These are phyloP conservation scores for Microsporum canis DNA, from an alignment of 2,329 filamentous ascomycete species.

Conservation along the genomic window DNA sequence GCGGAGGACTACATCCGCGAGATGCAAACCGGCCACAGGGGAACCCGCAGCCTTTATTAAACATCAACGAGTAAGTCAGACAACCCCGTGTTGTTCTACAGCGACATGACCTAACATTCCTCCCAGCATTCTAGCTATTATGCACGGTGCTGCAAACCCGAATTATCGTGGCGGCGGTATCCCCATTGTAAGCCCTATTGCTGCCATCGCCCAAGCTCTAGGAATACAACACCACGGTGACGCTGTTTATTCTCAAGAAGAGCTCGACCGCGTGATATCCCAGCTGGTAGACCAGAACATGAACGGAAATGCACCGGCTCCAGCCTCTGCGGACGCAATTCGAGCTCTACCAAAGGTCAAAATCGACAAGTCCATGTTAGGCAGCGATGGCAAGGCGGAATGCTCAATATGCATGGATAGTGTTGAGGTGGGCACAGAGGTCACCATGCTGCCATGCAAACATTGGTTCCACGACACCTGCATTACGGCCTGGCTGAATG, in stretches of 20 bases:
- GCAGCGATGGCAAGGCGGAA: conserved; percentile 56
- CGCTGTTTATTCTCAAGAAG: conserved; percentile 82
- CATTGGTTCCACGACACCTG: conserved; percentile 91
- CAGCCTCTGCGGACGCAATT: conserved; percentile 66
- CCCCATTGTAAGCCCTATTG: conserved; percentile 1
- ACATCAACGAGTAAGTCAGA: conserved; percentile 37
- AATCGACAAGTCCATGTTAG: conserved; percentile 59
- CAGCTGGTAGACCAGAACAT: conserved; percentile 72
- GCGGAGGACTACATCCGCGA: conserved; percentile 36
- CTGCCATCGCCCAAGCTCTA: conserved; percentile 8
- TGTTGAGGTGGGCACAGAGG: conserved; percentile 59
- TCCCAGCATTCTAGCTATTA: neutral
- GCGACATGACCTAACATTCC: neutral
- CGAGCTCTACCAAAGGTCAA: conserved; percentile 58
- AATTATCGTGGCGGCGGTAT: neutral
- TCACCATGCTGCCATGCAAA: conserved; percentile 68
- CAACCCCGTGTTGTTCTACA: neutral
- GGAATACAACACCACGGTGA: conserved; percentile 29
- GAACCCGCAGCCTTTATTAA: conserved; percentile 36
- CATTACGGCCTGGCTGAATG: conserved; percentile 69
- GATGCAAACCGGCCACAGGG: conserved; percentile 42
- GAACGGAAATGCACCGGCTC: conserved; percentile 66
- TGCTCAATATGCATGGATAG: conserved; percentile 94
- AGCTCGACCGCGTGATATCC: conserved; percentile 76
- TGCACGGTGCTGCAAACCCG: neutral